Conservation (phyloP, 257 asterid species). For the Nicotiana noctiflora region DNA sequence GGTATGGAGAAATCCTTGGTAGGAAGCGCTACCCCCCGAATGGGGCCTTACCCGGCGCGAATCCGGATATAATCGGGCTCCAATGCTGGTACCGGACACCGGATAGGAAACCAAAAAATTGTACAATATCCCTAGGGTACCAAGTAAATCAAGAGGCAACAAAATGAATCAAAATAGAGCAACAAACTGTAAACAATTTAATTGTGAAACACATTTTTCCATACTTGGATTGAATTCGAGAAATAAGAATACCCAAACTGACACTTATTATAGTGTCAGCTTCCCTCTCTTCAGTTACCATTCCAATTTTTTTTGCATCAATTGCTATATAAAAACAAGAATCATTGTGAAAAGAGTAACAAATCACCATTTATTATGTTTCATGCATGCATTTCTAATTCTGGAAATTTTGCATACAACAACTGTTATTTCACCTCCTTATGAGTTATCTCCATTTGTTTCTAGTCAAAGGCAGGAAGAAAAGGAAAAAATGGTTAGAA, state of each 20-base stretch:
- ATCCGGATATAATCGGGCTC: too few species aligned
- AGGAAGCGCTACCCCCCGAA: too few species aligned
- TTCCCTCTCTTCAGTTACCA: background rate
- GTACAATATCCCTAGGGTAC: background rate
- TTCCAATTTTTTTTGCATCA: background rate
- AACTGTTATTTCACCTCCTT: background rate
- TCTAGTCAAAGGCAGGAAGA: background rate
- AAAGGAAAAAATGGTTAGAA: background rate
- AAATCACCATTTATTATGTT: conserved; percentile 7
- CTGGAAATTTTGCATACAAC: background rate
- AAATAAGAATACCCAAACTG: background rate
- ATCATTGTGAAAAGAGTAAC: conserved; percentile 1
- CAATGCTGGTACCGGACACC: too few species aligned
- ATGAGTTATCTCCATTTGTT: background rate
- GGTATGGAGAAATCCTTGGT: too few species aligned
- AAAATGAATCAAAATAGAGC: background rate
- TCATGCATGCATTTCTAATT: conserved; percentile 4
- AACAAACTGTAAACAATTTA: background rate
- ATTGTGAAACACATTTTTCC: background rate
- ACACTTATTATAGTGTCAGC: background rate
- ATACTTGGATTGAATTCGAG: background rate
- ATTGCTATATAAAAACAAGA: background rate
- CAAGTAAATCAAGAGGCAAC: background rate
- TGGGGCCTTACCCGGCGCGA: too few species aligned
- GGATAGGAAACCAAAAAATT: too few species aligned